Base-by-base conservation (phyloP, 352 stramenopile species). In the Peronospora tabacina region DNA sequence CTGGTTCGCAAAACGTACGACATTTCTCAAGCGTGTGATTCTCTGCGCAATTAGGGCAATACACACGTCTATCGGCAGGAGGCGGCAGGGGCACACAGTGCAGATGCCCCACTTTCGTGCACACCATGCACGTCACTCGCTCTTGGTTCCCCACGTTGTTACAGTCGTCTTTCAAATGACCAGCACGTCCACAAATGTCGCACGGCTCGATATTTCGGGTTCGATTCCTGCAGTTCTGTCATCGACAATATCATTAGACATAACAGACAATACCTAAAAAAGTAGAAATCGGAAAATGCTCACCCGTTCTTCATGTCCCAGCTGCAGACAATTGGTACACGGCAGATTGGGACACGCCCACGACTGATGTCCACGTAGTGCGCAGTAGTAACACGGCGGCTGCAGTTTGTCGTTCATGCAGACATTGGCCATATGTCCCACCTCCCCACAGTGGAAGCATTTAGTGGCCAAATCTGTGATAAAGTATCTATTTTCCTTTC, bases 391-490 rank as follows among this genome's bases (percentile, higher is more conserved):
- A 53, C 81, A 92, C 3, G 81, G 81, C 35, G 65, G 72, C 34
- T 82, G 62, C 24, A 87, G 48, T 55, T 81, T 62, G 53, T 85
- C 67, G 53, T 92, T 92, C 44, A 78, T 71, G 60, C 81, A 92
- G 35, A 85, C 53, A n/a, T 47, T 74, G 22, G 78, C 73, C 61
- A 87, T 80, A 58, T 92, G 81, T 10, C 81, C 81, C 8, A 90
- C 71, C 45, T 92, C 61, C 20, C 76, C 78, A 49, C 81, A 92
- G 53, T 90, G 86, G 59, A 76, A 92, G 58, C 81, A 92, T 58
- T 92, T 92, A 49, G 70, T 90, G 36, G 78, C 69, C 39, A 92
- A 58, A 39, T 92, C 81, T 10, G 77, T 90, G 51, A 85, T 44
- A 42, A 92, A 92, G 35, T 92, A 92, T 36, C 81, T 70, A 46